Evolutionary conservation across 306 rosid species (phyloP).

Genomic region (Trifolium pratense): DNA sequence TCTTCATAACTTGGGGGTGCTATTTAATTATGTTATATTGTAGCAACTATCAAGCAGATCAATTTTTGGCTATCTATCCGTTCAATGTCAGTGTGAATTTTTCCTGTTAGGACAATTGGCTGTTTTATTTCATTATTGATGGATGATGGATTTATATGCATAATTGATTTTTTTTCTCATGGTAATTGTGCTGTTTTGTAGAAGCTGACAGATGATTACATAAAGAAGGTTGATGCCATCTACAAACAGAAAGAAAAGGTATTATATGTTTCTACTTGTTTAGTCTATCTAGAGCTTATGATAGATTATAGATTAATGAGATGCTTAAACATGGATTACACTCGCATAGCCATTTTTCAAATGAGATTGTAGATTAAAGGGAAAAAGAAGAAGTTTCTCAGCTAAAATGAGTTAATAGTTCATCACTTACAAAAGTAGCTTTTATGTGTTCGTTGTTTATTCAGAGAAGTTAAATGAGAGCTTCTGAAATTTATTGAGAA

Average conservation of each 20-base stretch:
- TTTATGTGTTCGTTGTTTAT: neutral
- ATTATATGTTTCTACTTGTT: conserved; percentile 14
- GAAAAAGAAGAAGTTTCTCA: neutral
- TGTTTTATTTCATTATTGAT: no score
- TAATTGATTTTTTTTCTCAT: neutral
- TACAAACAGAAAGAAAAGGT: conserved; percentile 95
- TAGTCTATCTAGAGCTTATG: conserved; percentile 5
- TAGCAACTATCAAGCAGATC: neutral
- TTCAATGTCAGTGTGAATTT: conserved; percentile 11
- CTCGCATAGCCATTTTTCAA: conserved; percentile 11
- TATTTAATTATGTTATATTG: no score
- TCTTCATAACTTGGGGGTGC: no score
- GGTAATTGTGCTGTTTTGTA: conserved; percentile 49
- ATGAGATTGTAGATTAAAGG: no score
- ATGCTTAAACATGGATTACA: conserved; percentile 1
- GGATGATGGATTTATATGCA: no score
- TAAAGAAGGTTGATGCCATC: conserved; percentile 80
- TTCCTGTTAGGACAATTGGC: neutral
- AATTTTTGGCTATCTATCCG: neutral
- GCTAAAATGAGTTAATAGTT: neutral
- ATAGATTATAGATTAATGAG: conserved; percentile 25
- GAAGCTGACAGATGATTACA: conserved; percentile 87
- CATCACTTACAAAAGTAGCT: neutral
- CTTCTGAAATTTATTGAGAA: neutral
- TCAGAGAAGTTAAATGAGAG: neutral